Conservation (phyloP, 2,329 filamentous ascomycete genomes). For the Ascochyta clinopodiicola region DNA sequence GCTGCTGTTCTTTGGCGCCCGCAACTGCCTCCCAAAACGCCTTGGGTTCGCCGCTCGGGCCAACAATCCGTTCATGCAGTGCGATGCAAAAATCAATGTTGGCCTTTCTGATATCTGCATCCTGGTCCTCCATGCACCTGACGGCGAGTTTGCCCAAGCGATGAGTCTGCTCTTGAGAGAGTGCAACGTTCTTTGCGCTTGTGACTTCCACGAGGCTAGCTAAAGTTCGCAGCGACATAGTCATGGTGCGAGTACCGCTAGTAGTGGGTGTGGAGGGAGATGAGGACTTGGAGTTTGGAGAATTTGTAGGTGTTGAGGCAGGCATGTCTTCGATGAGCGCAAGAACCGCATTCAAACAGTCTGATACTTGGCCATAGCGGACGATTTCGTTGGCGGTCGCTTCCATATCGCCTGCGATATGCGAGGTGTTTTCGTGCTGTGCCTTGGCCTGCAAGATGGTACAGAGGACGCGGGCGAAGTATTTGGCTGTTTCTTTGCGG, state of each 20-base stretch:
- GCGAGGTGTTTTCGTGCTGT: slow-evolving; percentile 70
- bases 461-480: slow-evolving; percentile 71
- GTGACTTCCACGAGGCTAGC: slow-evolving; percentile 45
- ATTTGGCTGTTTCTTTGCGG: slow-evolving; percentile 69
- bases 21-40: slow-evolving; percentile 73
- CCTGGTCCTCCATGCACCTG: slow-evolving; percentile 45
- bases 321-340: slow-evolving; percentile 44
- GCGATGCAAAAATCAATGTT: slow-evolving; percentile 81
- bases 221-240: slow-evolving; percentile 51
- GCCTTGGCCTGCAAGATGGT: slow-evolving; percentile 70
- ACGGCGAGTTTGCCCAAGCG: slow-evolving; percentile 50
- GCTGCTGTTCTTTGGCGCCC: slow-evolving; percentile 71
- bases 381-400: slow-evolving; percentile 76
- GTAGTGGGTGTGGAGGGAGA: slow-evolving; percentile 27
- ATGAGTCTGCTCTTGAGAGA: slow-evolving; percentile 44
- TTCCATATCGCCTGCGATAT: slow-evolving; percentile 77
- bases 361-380: slow-evolving; percentile 66
- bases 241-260: slow-evolving; percentile 42
- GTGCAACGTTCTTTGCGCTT: slow-evolving; percentile 36
- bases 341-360: slow-evolving; percentile 52
- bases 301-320: slow-evolving; percentile 32
- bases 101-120: slow-evolving; percentile 64
- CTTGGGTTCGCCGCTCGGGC: slow-evolving; percentile 45
- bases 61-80: slow-evolving; percentile 60
- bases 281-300: slow-evolving; percentile 45